phyloP scores from a whole-genome alignment of 2,329 filamentous ascomycete species.

The Fusarium chlamydosporum region DNA sequence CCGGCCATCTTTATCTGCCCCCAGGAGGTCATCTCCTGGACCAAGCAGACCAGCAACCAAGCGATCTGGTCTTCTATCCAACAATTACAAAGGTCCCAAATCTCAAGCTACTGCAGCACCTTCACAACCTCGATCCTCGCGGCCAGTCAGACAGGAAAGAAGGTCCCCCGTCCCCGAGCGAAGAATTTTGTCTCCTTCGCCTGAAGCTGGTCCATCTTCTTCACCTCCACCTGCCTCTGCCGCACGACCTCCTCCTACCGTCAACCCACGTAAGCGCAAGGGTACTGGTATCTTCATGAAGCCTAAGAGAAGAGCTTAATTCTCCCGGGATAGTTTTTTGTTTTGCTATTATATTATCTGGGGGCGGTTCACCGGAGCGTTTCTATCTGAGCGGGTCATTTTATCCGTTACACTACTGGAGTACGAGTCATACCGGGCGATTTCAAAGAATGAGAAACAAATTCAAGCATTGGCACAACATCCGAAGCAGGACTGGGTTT shows the following conservation, averaged over 20 bases:
- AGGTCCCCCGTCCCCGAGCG: conserved; percentile 36
- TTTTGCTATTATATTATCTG: neutral
- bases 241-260: conserved; percentile 18
- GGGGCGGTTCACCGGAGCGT: neutral
- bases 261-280: conserved; percentile 59
- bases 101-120: conserved; percentile 28
- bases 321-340: neutral
- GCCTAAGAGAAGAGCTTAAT: conserved; percentile 56
- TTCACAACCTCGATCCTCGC: conserved; percentile 22
- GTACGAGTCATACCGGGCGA: conserved; percentile 6
- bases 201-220: conserved; percentile 39
- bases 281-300: conserved; percentile 66
- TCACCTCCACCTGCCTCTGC: conserved; percentile 38
- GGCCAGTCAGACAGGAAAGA: conserved; percentile 25
- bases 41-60: conserved; percentile 20
- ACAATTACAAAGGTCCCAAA: conserved; percentile 48
- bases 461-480: conserved; percentile 7
- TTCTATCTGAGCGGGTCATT: neutral
- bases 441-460: conserved; percentile 11
- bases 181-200: conserved; percentile 43
- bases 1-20: conserved; percentile 36
- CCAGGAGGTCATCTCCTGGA: conserved; percentile 39
- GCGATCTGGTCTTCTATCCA: conserved; percentile 49
- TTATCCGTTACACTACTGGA: conserved; percentile 9
- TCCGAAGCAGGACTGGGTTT: neutral